Evolutionary conservation across 2,329 filamentous ascomycete species (phyloP), one percentile per base, ranked within the genome.

Genomic region (Tolypocladium sp.): DNA sequence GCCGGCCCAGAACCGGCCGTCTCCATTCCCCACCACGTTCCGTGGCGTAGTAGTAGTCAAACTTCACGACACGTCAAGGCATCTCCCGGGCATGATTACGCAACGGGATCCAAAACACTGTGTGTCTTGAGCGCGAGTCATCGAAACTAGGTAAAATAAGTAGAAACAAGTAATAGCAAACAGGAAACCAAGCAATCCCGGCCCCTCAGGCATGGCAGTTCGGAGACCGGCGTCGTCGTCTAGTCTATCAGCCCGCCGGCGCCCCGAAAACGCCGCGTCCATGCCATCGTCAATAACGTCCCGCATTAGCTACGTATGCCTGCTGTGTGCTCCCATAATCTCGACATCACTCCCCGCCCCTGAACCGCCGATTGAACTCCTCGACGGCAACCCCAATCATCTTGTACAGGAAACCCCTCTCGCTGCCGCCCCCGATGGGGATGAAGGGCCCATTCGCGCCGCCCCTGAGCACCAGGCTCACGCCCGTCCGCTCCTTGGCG

Each of bases 371-470:
- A 67, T 88, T 88, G 61, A 86, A 88, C 74, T 88, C 85, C 67
- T 85, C 83, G 52, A 87, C 85, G 2, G 85, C 85, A 2, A 88
- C 76, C 0, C 82, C 84, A 60, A 88, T 79, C 81, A 86, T 87
- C 65, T 77, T 77, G 71, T 88, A 88, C 63, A 88, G 67, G 67
- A 86, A 88, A 1, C 80, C 78, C 49, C 85, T 74, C 37, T 83
- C 81, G 58, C 87, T 90, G 73, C 97, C 93, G 67, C 96, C 92
- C n/a, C 86, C 88, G 7, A 97, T 89, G 0, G 94, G 94, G 8
- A 99, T 87, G 69, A 97, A 99, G 2, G 94, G 94, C 0, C 94
- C 94, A 70, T 96, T 96, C 2, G 88, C 90, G 4, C 92, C 93
- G 13, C 92, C 93, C 65, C 96, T 89, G 64, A 97, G 77, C 54